These are phyloP conservation scores for Endocladia muricata DNA, from an alignment of 31 red algal species.

Conservation along the genomic window DNA sequence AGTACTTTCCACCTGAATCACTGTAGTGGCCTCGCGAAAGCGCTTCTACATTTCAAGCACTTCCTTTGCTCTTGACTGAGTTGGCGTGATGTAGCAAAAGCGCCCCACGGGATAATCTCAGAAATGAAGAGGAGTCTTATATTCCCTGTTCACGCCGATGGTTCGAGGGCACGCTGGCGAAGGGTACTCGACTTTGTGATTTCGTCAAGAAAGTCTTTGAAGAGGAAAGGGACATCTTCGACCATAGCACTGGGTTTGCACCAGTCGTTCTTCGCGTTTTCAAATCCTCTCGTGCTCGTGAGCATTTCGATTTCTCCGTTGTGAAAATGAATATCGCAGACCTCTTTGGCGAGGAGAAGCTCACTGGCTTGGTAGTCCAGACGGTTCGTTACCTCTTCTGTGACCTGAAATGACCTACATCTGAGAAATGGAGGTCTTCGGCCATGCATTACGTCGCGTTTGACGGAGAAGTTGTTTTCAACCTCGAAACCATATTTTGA, in stretches of 20 bases:
- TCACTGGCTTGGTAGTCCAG: slow-evolving; percentile 14
- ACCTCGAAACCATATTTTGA: slow-evolving; percentile 9
- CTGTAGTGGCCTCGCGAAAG: too few species aligned
- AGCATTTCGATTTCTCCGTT: not conserved
- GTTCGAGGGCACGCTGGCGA: too few species aligned
- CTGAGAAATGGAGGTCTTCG: slow-evolving; percentile 5
- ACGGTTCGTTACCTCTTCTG: slow-evolving; percentile 9
- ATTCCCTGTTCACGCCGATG: too few species aligned
- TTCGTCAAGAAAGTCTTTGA: not conserved
- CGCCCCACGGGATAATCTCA: too few species aligned
- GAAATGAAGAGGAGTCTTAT: too few species aligned
- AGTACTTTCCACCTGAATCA: too few species aligned
- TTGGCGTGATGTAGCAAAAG: too few species aligned
- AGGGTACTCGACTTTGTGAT: not conserved
- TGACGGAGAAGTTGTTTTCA: not conserved
- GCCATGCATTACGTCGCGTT: not conserved
- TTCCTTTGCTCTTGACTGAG: too few species aligned
- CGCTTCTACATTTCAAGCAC: too few species aligned
- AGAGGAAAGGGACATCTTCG: too few species aligned
- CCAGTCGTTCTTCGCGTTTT: not conserved
- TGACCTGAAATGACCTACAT: slow-evolving; percentile 1
- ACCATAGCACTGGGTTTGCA: too few species aligned
- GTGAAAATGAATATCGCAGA: not conserved
- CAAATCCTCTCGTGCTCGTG: slow-evolving; percentile 10
- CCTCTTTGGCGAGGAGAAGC: not conserved